Conservation (phyloP, 306 rosid genomes). For the Vigna nakashimae region DNA sequence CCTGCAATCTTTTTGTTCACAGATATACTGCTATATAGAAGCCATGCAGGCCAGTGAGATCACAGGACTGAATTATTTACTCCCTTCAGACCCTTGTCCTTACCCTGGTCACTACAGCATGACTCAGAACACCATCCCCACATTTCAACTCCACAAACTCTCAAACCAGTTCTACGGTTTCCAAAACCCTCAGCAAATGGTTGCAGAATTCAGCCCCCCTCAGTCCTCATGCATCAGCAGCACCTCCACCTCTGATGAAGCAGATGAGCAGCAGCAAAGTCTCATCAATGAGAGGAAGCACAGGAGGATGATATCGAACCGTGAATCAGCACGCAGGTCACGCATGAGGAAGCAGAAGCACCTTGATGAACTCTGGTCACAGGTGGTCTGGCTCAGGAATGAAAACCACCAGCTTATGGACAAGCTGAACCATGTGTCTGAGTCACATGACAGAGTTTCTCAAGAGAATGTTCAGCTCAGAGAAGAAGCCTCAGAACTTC, state of each 20-base stretch:
- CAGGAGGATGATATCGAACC: slow-evolving; percentile 91
- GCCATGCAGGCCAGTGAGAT: slow-evolving; percentile 74
- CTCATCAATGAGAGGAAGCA: slow-evolving; percentile 91
- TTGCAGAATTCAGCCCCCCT: slow-evolving; percentile 60
- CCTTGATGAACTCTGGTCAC: slow-evolving; percentile 97
- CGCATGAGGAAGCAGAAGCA: slow-evolving; percentile 97
- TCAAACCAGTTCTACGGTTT: slow-evolving; percentile 55
- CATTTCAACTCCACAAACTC: slow-evolving; percentile 52
- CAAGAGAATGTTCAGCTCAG: slow-evolving; percentile 84
- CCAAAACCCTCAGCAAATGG: slow-evolving; percentile 48
- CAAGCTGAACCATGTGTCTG: slow-evolving; percentile 72
- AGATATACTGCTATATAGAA: not conserved
- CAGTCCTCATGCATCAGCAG: slow-evolving; percentile 75
- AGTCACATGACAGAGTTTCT: slow-evolving; percentile 63
- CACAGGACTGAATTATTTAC: slow-evolving; percentile 60
- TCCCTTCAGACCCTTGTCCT: slow-evolving; percentile 57
- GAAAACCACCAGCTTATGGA: slow-evolving; percentile 83
- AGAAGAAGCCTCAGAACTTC: slow-evolving; percentile 80
- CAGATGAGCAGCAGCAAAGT: slow-evolving; percentile 75
- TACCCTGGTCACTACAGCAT: slow-evolving; percentile 54
- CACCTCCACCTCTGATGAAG: slow-evolving; percentile 89
- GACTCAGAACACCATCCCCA: slow-evolving; percentile 50
- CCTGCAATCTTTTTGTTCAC: slow-evolving; percentile 32
- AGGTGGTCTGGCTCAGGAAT: slow-evolving; percentile 86
- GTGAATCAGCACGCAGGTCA: slow-evolving; percentile 96